Evolutionary conservation across 495 filamentous ascomycete species (phyloP).

Genomic region (Lichina pygmaea): DNA sequence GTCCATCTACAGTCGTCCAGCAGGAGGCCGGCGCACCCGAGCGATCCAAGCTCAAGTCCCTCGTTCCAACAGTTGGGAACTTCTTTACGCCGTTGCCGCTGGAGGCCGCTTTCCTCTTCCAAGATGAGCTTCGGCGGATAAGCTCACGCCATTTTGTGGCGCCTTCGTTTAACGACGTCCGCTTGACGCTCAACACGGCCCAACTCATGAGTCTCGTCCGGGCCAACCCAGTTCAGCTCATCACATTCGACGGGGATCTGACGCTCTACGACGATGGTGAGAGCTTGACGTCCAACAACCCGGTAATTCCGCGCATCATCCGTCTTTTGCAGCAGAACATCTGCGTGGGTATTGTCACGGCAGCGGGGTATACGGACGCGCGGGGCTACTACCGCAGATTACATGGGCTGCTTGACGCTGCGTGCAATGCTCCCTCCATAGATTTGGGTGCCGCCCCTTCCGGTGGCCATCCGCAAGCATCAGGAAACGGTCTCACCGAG

Average conservation of each 20-base stretch:
- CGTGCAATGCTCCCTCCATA: constrained; percentile 17
- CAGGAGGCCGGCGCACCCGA: constrained; percentile 30
- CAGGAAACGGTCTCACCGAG: constrained; percentile 16
- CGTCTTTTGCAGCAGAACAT: constrained; percentile 30
- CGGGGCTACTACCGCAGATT: constrained; percentile 61
- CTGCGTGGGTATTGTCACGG: constrained; percentile 84
- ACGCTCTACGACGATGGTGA: constrained; percentile 89
- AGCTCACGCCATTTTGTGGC: constrained; percentile 81
- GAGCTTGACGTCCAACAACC: constrained; percentile 41
- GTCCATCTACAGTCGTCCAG: constrained; percentile 26
- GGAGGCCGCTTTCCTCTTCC: constrained; percentile 71
- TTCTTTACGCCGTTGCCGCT: constrained; percentile 80
- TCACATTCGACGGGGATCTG: constrained; percentile 94
- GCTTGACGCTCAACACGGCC: constrained; percentile 77
- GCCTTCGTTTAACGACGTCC: constrained; percentile 92
- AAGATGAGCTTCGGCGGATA: constrained; percentile 64
- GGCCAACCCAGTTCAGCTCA: constrained; percentile 28
- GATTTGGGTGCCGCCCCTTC: constrained; percentile 10
- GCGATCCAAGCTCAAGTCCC: constrained; percentile 73
- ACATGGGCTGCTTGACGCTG: constrained; percentile 56
- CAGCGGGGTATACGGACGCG: constrained; percentile 80
- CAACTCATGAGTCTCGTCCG: constrained; percentile 66
- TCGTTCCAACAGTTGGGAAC: constrained; percentile 66
- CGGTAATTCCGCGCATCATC: constrained; percentile 55
- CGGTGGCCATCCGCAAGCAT: constrained; percentile 5